Base-by-base conservation (phyloP, 164 flowering plant species). In the Nelumbo lutea region DNA sequence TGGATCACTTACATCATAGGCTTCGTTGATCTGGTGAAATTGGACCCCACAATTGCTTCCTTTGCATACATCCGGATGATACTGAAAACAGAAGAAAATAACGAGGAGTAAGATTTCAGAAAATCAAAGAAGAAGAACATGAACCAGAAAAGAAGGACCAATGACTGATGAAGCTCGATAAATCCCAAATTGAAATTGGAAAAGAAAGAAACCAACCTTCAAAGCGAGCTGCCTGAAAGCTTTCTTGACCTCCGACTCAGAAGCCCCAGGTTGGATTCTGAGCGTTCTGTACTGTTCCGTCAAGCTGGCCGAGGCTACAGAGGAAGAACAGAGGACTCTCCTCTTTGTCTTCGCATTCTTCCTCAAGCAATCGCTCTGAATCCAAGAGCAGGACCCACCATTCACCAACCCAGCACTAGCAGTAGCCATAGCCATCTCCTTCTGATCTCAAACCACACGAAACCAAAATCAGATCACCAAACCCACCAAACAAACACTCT, bases 51-150 rank as follows among this genome's bases (percentile, higher is more conserved):
- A 89, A 69, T 93, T 82, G 81, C 56, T 83, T 73, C 88, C 99
- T 83, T 82, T 89, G 77, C 98, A 96, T 0, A 96, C 97, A 73
- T 96, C 99, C 0, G 98, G 99, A 79, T 96, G 99, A 86, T 93
- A 93, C 99, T 95, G 95, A 56, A 81, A 78, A 40, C 8, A 73
- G 56, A 14, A 15, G 42, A 43, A 63, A 68, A 27, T 15, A 38
- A 48, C 42, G 3, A 61, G 15, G 40, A 42, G 45, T 15, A 56
- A 50, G 51, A 6, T 38, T 15, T 3, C 1, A 15, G 9, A 39
- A 57, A 51, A 4, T 9, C 42, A 40, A 39, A 11, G 1, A 13
- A 41, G 15, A 56, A 61, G 55, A 14, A 6, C 15, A 6, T 43
- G 5, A 47, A 3, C 1, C 27, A 27, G 27, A 27, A 27, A 27